Evolutionary conservation across 2,329 filamentous ascomycete genomes (phyloP).

Genomic region (Trematosphaeria pertusa): DNA sequence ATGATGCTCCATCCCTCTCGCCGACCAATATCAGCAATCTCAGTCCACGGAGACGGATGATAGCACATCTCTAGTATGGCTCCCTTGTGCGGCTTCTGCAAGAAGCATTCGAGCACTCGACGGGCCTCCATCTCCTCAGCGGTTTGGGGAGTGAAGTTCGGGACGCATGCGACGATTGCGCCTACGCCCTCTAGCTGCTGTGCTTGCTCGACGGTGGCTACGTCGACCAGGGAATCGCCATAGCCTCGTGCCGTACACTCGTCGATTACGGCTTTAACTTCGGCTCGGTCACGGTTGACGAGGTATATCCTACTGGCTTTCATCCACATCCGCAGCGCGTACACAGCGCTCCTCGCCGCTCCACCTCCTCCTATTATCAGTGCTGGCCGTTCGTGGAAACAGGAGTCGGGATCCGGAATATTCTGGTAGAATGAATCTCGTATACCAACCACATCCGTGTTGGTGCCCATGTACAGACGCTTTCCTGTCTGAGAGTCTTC

Average conservation of each 20-base stretch:
- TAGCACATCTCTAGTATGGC: slow-evolving; percentile 85
- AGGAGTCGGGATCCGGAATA: slow-evolving; percentile 50
- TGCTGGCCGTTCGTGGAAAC: slow-evolving; percentile 67
- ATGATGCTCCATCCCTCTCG: slow-evolving; percentile 74
- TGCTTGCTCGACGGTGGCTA: slow-evolving; percentile 68
- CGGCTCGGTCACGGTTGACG: slow-evolving; percentile 73
- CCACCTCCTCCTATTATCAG: slow-evolving; percentile 81
- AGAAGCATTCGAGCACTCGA: slow-evolving; percentile 59
- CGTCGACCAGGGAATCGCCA: slow-evolving; percentile 66
- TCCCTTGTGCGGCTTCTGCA: slow-evolving; percentile 63
- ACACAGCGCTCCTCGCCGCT: slow-evolving; percentile 78
- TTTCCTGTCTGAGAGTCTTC: slow-evolving; percentile 54
- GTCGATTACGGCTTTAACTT: slow-evolving; percentile 70
- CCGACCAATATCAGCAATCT: slow-evolving; percentile 67
- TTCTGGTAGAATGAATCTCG: slow-evolving; percentile 70
- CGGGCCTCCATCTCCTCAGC: slow-evolving; percentile 68
- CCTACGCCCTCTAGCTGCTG: slow-evolving; percentile 64
- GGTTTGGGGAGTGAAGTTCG: slow-evolving; percentile 75
- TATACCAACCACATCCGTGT: slow-evolving; percentile 82
- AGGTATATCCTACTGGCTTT: slow-evolving; percentile 74
- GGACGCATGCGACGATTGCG: slow-evolving; percentile 76
- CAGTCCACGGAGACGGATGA: slow-evolving; percentile 71
- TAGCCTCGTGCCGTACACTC: slow-evolving; percentile 69
- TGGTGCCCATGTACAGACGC: slow-evolving; percentile 71
- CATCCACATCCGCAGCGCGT: slow-evolving; percentile 75